Percentiles rank a stretch among this genome's conserved stretches.
phyloP scores from a whole-genome alignment of 495 filamentous ascomycete genomes.

The Trichoderma gamsii region DNA sequence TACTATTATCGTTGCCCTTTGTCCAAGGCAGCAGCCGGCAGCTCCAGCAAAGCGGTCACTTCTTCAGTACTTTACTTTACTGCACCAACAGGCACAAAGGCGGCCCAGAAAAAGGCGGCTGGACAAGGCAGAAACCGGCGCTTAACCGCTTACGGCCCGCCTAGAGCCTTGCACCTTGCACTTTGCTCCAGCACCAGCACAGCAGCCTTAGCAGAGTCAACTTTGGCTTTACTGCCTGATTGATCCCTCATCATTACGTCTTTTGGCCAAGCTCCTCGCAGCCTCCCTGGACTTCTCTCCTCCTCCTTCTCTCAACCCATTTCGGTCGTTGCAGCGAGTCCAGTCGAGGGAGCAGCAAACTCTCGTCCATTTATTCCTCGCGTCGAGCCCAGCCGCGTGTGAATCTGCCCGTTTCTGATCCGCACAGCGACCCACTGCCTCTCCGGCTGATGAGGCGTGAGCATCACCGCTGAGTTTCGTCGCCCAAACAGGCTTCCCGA shows the following conservation, averaged over 20 bases:
- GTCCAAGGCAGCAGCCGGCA: too few species aligned
- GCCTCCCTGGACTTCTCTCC: constrained; percentile 6
- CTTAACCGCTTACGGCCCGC: not conserved
- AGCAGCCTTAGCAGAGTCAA: not conserved
- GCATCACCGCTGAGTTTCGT: constrained; percentile 8
- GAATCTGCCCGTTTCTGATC: not conserved
- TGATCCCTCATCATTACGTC: constrained; percentile 13
- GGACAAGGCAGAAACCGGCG: constrained; percentile 6
- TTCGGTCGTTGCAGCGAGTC: not conserved
- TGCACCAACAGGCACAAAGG: not conserved
- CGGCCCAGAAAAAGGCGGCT: constrained; percentile 4
- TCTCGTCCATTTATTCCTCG: not conserved
- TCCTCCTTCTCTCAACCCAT: not conserved
- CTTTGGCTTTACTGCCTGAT: constrained; percentile 13
- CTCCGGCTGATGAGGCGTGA: constrained; percentile 10
- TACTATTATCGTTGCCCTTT: too few species aligned
- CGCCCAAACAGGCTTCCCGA: not conserved
- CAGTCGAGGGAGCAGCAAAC: not conserved
- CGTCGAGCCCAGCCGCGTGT: not conserved
- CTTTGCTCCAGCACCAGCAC: not conserved
- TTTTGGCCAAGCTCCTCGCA: constrained; percentile 1
- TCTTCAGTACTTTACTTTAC: too few species aligned
- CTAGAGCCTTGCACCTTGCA: not conserved
- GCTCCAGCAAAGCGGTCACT: too few species aligned
- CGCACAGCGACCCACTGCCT: not conserved